A percentile compares a stretch with the other conserved stretches of the same genome.
phyloP scores from a whole-genome alignment of 345 rosid species.

The Kernera saxatilis region DNA sequence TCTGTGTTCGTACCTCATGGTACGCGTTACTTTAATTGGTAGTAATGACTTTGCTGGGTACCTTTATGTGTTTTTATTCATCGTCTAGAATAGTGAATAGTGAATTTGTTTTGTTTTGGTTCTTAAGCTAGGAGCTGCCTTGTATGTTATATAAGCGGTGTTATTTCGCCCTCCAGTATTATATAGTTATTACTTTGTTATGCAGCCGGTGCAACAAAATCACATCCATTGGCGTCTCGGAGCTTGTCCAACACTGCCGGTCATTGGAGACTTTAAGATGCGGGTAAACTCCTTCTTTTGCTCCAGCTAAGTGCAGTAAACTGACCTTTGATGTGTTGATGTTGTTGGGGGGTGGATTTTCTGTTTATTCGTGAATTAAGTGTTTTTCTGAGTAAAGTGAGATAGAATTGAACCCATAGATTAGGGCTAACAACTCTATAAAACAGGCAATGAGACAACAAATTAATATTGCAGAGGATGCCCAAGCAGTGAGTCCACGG shows the following conservation, averaged over 20 bases:
- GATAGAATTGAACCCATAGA: constrained; percentile 15
- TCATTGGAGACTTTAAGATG: constrained; percentile 73
- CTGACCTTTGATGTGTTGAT: not conserved
- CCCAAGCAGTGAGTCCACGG: constrained; percentile 63
- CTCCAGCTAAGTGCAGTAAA: not conserved
- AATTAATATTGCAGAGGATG: constrained; percentile 88
- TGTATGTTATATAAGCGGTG: not conserved
- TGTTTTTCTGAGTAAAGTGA: not conserved
- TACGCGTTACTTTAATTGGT: not conserved
- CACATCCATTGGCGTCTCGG: constrained; percentile 59
- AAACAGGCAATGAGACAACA: constrained; percentile 56
- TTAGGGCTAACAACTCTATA: constrained; percentile 35
- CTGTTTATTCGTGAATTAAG: not conserved
- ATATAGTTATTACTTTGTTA: constrained; percentile 2
- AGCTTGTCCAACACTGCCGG: constrained; percentile 57
- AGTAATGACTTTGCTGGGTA: not conserved
- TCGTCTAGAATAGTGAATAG: too few relatives aligned
- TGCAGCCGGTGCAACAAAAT: constrained; percentile 66
- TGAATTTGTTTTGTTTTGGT: not conserved
- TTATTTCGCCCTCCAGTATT: not conserved
- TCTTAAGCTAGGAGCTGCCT: constrained; percentile 8
- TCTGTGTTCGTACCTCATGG: not conserved
- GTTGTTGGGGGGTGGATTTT: not conserved
- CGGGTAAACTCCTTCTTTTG: constrained; percentile 49
- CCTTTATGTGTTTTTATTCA: too few relatives aligned